phyloP scores from a whole-genome alignment of 2,329 filamentous ascomycete species.

The Epichloe brachyelytri region DNA sequence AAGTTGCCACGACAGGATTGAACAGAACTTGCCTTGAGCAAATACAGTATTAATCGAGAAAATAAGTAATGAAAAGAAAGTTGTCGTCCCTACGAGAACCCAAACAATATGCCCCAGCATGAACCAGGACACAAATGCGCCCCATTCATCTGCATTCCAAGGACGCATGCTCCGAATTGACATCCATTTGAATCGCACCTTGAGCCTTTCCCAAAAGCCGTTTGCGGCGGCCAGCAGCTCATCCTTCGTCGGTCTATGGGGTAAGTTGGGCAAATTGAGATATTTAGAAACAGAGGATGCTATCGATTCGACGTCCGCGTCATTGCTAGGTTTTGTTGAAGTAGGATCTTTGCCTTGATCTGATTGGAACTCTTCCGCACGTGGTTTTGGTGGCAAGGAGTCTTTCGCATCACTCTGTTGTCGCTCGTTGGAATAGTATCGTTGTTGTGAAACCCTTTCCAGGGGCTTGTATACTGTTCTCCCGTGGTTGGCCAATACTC shows the following conservation, averaged over 20 bases:
- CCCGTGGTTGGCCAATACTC: neutral
- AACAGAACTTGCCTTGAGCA: constrained; percentile 58
- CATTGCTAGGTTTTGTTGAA: constrained; percentile 5
- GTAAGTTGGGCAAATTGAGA: constrained; percentile 50
- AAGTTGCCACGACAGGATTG: neutral
- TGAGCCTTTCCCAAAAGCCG: constrained; percentile 81
- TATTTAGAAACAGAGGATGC: constrained; percentile 45
- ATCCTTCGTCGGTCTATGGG: constrained; percentile 86
- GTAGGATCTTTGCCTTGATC: neutral
- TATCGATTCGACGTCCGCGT: constrained; percentile 26
- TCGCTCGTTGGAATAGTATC: neutral
- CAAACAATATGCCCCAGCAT: constrained; percentile 86
- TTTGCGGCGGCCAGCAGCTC: constrained; percentile 84
- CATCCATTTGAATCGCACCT: constrained; percentile 93
- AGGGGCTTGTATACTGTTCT: neutral
- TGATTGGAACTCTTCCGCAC: neutral
- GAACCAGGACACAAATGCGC: constrained; percentile 88
- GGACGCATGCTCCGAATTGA: constrained; percentile 87
- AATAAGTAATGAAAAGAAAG: constrained; percentile 87
- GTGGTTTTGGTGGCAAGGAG: neutral
- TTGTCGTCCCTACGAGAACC: constrained; percentile 94
- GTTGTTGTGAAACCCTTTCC: neutral
- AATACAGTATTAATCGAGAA: constrained; percentile 91
- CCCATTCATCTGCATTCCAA: constrained; percentile 94
- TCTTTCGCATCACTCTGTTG: neutral